Conservation (phyloP, 495 filamentous ascomycete genomes). For the Hyaloscypha bicolor region DNA sequence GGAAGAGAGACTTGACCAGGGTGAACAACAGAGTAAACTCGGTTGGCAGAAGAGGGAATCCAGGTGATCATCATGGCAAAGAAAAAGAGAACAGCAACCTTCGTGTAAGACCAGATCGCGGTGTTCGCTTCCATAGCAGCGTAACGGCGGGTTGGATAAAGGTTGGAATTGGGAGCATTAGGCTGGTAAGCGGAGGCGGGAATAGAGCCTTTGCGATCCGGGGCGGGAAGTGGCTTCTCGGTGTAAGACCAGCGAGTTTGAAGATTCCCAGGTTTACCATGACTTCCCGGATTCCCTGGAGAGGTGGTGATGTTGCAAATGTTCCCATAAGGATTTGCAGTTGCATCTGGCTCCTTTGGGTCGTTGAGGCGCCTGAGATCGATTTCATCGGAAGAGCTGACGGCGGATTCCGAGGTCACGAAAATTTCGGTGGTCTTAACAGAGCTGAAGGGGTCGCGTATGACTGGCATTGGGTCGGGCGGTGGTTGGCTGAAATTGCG, state of each 20-base stretch:
- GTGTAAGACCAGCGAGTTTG: not conserved
- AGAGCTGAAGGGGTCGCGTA: conserved; percentile 52
- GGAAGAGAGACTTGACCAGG: conserved; percentile 52
- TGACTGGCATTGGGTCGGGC: conserved; percentile 44
- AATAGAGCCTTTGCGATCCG: conserved; percentile 6
- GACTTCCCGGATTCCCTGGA: no score
- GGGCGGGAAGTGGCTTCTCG: not conserved
- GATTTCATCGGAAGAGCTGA: not conserved
- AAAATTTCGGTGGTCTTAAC: conserved; percentile 61
- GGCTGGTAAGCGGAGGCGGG: not conserved
- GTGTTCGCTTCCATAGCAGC: conserved; percentile 37
- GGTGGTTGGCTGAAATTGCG: conserved; percentile 43
- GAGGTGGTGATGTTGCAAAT: not conserved
- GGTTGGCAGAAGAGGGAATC: conserved; percentile 81
- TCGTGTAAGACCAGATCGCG: conserved; percentile 77
- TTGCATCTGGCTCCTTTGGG: not conserved
- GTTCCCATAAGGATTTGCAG: not conserved
- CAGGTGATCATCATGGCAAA: conserved; percentile 79
- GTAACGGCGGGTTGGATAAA: conserved; percentile 10
- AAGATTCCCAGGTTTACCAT: not conserved
- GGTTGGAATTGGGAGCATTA: not conserved
- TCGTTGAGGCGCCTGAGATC: not conserved
- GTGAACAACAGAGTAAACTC: conserved; percentile 69
- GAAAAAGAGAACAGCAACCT: conserved; percentile 87
- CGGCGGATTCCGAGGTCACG: conserved; percentile 44